Percentiles rank a stretch among this genome's conserved stretches.
Conservation (phyloP, 2,329 filamentous ascomycete species). For the Phialophora verrucosa region DNA sequence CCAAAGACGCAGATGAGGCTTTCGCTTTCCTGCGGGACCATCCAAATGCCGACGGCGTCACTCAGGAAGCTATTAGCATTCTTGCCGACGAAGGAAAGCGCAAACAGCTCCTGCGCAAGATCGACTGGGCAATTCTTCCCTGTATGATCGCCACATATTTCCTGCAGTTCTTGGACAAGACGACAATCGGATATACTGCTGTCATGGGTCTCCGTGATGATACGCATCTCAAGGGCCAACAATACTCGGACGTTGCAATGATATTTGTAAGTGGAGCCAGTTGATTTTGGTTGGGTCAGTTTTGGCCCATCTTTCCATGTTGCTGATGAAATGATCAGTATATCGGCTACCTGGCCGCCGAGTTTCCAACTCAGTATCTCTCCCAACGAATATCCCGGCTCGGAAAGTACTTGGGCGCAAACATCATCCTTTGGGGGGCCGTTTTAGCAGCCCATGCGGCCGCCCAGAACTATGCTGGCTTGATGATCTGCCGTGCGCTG, state of each 20-base stretch:
- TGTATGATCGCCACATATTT: constrained; percentile 45
- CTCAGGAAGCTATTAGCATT: constrained; percentile 33
- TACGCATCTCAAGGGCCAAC: constrained; percentile 53
- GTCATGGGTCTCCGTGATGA: constrained; percentile 62
- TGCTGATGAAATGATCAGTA: constrained; percentile 44
- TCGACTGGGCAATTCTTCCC: constrained; percentile 44
- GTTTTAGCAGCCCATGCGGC: constrained; percentile 54
- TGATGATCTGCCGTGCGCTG: constrained; percentile 54
- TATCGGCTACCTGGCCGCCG: constrained; percentile 54
- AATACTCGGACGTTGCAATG: constrained; percentile 62
- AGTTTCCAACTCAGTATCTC: constrained; percentile 50
- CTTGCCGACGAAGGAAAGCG: constrained; percentile 24
- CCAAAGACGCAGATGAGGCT: constrained; percentile 35
- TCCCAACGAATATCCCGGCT: constrained; percentile 42
- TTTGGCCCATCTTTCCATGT: neutral
- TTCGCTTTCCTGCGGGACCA: constrained; percentile 34
- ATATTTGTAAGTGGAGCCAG: constrained; percentile 49
- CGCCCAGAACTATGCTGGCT: constrained; percentile 50
- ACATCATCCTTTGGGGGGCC: constrained; percentile 47
- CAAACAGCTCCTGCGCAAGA: constrained; percentile 42
- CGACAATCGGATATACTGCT: constrained; percentile 59
- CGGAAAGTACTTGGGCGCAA: constrained; percentile 36
- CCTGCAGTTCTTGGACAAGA: constrained; percentile 44
- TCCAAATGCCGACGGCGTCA: constrained; percentile 30
- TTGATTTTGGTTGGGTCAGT: neutral